A percentile compares a stretch with the other conserved stretches of the same genome.
These are phyloP conservation scores for Zea mays DNA, from an alignment of 176 grass and related monocot species.

Conservation along the genomic window DNA sequence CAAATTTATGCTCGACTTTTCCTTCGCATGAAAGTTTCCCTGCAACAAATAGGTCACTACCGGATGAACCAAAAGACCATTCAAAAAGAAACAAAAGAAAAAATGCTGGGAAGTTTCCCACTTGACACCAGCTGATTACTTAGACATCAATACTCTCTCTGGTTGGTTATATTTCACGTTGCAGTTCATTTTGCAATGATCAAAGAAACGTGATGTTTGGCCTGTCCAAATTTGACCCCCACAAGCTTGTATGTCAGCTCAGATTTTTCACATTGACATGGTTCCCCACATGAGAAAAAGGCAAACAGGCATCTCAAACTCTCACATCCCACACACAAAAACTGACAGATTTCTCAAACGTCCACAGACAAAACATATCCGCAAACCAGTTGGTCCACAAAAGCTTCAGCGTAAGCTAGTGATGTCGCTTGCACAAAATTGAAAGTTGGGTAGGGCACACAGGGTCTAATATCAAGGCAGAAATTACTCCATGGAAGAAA, in stretches of 20 bases:
- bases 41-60: conserved; percentile 32
- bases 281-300: neutral
- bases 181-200: neutral
- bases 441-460: neutral
- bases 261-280: neutral
- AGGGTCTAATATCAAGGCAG: neutral
- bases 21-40: conserved; percentile 82
- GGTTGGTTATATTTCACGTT: neutral
- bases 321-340: neutral
- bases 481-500: neutral
- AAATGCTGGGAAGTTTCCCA: neutral
- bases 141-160: neutral
- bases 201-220: neutral
- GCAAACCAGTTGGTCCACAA: neutral
- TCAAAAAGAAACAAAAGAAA: neutral
- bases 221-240: neutral
- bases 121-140: neutral
- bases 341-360: neutral
- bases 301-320: neutral
- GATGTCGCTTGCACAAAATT: neutral
- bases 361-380: neutral
- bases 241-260: neutral
- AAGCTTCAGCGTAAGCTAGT: neutral
- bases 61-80: neutral
- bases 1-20: conserved; percentile 90